Conservation (phyloP, 2,329 filamentous ascomycete genomes). For the Colletotrichum sp. region DNA sequence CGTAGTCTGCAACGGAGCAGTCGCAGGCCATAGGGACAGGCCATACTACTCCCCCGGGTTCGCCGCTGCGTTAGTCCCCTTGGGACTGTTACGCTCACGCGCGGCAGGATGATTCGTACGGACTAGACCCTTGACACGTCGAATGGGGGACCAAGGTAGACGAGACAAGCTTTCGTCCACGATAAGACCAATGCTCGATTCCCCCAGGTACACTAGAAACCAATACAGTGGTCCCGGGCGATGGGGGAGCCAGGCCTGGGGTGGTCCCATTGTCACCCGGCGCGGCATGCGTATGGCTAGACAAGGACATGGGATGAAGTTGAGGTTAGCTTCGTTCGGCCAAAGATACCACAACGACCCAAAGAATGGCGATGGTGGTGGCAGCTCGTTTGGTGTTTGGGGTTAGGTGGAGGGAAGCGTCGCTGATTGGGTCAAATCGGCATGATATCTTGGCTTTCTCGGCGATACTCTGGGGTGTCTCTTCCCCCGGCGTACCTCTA, state of each 20-base stretch:
- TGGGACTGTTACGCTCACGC: background rate
- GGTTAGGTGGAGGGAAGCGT: background rate
- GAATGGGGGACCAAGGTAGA: background rate
- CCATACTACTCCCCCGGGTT: background rate
- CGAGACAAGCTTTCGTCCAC: slow-evolving; percentile 9
- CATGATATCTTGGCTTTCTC: slow-evolving; percentile 17
- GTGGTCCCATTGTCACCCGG: slow-evolving; percentile 1
- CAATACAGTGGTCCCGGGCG: background rate
- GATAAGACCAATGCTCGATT: background rate
- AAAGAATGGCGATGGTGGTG: background rate
- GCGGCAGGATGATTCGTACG: background rate
- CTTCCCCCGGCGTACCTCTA: background rate
- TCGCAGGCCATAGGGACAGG: slow-evolving; percentile 1
- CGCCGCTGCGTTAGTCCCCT: background rate
- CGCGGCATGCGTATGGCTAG: background rate
- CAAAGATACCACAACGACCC: background rate
- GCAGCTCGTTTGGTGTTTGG: background rate
- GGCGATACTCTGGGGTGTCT: background rate
- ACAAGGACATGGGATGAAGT: background rate
- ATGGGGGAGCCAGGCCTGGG: background rate
- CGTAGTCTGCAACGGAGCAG: background rate
- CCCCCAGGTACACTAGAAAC: background rate
- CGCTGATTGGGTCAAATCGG: background rate
- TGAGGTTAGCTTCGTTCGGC: background rate
- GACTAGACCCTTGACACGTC: slow-evolving; percentile 1